Evolutionary conservation across 2,329 filamentous ascomycete genomes (phyloP).

Genomic region (Monosporascus sp.): DNA sequence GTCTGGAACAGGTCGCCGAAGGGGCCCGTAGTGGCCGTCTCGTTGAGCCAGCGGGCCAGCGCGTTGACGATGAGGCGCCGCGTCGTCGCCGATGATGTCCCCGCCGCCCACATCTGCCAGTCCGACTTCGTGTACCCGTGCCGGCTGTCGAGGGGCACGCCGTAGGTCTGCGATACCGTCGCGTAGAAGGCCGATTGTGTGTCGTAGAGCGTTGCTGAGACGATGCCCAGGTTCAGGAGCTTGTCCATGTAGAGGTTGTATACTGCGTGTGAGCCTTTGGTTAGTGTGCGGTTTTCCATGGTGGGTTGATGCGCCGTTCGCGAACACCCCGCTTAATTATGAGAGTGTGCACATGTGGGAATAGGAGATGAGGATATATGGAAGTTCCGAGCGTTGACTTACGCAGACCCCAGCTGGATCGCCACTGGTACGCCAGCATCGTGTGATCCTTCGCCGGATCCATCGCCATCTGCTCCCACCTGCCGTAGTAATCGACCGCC

Average conservation of each 20-base stretch:
- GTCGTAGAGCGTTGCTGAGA: conserved; percentile 19
- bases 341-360: not conserved
- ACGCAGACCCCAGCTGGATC: conserved; percentile 15
- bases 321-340: no score
- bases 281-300: not conserved
- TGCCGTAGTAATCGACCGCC: conserved; percentile 14
- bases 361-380: not conserved
- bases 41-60: conserved; percentile 64
- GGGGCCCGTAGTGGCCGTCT: conserved; percentile 57
- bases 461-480: conserved; percentile 18
- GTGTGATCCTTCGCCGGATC: conserved; percentile 19
- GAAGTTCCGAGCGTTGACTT: not conserved
- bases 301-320: not conserved
- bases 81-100: conserved; percentile 51
- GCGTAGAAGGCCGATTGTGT: conserved; percentile 28
- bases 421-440: conserved; percentile 23
- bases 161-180: conserved; percentile 62
- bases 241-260: conserved; percentile 26
- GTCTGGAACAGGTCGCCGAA: conserved; percentile 65
- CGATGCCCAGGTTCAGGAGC: conserved; percentile 29
- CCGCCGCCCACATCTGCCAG: conserved; percentile 69
- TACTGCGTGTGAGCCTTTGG: not conserved
- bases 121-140: conserved; percentile 70
- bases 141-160: conserved; percentile 63
- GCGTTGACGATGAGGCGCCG: conserved; percentile 56